Base-by-base conservation (phyloP, 1,139 yeast species). In the Candida freyschussii region DNA sequence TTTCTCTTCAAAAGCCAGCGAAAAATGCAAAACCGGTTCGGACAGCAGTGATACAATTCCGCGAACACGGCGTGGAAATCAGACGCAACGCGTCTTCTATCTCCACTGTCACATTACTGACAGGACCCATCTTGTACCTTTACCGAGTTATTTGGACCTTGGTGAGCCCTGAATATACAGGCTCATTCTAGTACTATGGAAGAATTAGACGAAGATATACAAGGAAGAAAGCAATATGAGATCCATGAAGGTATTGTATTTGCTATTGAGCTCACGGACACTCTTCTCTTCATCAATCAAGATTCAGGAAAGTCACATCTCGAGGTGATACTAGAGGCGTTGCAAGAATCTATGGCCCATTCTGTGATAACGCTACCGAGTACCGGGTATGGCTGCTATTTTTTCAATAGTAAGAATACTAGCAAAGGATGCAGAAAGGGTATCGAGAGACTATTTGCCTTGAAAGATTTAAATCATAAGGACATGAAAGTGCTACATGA, bases 331-430 rank as follows among this genome's bases (percentile, higher is more conserved):
- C 53, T 81, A 19, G 61, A 63, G 12, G 65, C 78, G n/a, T 57
- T 80, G 17, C 61, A 67, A 37, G 74, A 69, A 8, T 58, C 81
- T 30, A 69, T 78, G 63, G 62, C 74, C 5, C 78, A 74, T 27
- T 58, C 79, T 39, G 69, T 77, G 2, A 74, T 77, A 25, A 67
- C 79, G 0, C 55, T 72, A 36, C 81, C 83, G 3, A 65, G 65
- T 37, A 75, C 86, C 0, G 87, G 86, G 0, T 60, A 80, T 21
- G 89, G 87, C 0, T 67, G 81, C 29, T 79, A 75, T 47, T 53
- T 81, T 17, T 75, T 74, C 56, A 74, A 78, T 46, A 64, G 77
- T 42, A 24, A 34, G 1, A 37, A 17, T 5, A 44, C 50, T 11
- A 43, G 52, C n/a, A 30, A 43, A 5, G 54, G 47, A 4, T 36